A percentile compares a stretch with the other conserved stretches of the same genome.
phyloP scores from a whole-genome alignment of 2,329 filamentous ascomycete species.

The Diaporthe sp. region DNA sequence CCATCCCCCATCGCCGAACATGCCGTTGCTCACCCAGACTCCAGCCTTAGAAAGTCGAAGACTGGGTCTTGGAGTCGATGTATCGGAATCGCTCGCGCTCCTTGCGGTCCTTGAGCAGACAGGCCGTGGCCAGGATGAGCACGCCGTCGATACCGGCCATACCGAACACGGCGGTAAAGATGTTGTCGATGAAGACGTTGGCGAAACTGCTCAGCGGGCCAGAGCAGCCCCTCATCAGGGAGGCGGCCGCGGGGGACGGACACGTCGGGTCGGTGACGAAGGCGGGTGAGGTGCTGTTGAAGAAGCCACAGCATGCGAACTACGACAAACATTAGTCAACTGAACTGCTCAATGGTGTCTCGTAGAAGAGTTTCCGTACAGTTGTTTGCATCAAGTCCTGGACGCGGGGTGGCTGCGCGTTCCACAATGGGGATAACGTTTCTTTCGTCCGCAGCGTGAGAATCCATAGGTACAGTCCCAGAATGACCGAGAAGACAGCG shows the following conservation, averaged over 20 bases:
- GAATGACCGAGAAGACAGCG: slow-evolving; percentile 73
- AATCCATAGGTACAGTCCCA: slow-evolving; percentile 80
- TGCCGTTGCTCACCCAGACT: neutral
- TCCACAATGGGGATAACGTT: slow-evolving; percentile 73
- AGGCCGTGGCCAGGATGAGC: slow-evolving; percentile 78
- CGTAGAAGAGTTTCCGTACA: slow-evolving; percentile 58
- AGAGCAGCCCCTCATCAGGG: slow-evolving; percentile 78
- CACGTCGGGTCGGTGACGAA: slow-evolving; percentile 80
- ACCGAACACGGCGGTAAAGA: slow-evolving; percentile 86
- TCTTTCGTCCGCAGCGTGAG: slow-evolving; percentile 77
- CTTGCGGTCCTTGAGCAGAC: slow-evolving; percentile 84
- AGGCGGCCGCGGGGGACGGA: slow-evolving; percentile 77
- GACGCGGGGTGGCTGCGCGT: slow-evolving; percentile 64
- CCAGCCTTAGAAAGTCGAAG: slow-evolving; percentile 59
- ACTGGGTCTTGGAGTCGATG: slow-evolving; percentile 83
- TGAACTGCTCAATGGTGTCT: neutral
- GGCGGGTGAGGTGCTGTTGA: slow-evolving; percentile 78
- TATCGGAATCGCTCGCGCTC: slow-evolving; percentile 83
- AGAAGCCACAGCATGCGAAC: slow-evolving; percentile 87
- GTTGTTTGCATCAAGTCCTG: slow-evolving; percentile 80
- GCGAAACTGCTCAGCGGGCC: slow-evolving; percentile 76
- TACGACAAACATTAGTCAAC: slow-evolving; percentile 53
- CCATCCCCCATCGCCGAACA: neutral
- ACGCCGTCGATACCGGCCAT: slow-evolving; percentile 80
- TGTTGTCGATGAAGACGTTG: slow-evolving; percentile 79